Percentiles rank a stretch among this genome's conserved stretches.
phyloP scores from a whole-genome alignment of 768 basidiomycete genomes.

The Podaxis sp. region DNA sequence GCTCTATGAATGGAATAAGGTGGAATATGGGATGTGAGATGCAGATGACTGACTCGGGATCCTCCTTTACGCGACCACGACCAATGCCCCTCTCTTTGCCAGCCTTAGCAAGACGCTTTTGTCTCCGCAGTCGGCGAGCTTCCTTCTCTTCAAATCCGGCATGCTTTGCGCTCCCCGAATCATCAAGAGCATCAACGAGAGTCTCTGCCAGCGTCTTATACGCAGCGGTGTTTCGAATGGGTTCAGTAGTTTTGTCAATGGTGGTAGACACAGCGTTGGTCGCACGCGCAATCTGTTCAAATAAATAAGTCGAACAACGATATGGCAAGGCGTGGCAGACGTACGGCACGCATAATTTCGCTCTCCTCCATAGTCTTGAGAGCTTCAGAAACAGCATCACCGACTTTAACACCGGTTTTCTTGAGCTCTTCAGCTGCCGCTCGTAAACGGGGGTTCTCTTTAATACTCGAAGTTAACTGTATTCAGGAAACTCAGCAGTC shows the following conservation, averaged over 20 bases:
- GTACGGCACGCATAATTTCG: constrained; percentile 81
- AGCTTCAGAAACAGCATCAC: constrained; percentile 92
- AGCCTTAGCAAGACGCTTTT: constrained; percentile 80
- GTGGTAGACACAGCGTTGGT: constrained; percentile 83
- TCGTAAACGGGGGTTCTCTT: constrained; percentile 90
- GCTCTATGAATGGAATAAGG: constrained; percentile 49
- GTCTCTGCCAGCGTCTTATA: constrained; percentile 92
- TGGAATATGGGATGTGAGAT: constrained; percentile 6
- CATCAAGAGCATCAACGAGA: constrained; percentile 89
- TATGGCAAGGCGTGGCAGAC: constrained; percentile 24
- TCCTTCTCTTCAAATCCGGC: constrained; percentile 97
- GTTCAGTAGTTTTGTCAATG: constrained; percentile 88
- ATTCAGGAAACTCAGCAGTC: neutral
- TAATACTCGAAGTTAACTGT: constrained; percentile 89
- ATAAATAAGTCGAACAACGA: neutral
- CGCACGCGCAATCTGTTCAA: constrained; percentile 75
- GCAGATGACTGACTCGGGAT: constrained; percentile 69
- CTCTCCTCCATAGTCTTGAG: constrained; percentile 94
- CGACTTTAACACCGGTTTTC: constrained; percentile 86
- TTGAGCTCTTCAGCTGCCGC: constrained; percentile 92
- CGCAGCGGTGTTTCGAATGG: constrained; percentile 93
- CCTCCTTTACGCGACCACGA: constrained; percentile 54
- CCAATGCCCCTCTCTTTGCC: constrained; percentile 67
- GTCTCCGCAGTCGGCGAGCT: constrained; percentile 75
- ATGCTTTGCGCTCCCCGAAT: constrained; percentile 89